Evolutionary conservation across 495 filamentous ascomycete genomes (phyloP).

Genomic region (Xylaria sp.): DNA sequence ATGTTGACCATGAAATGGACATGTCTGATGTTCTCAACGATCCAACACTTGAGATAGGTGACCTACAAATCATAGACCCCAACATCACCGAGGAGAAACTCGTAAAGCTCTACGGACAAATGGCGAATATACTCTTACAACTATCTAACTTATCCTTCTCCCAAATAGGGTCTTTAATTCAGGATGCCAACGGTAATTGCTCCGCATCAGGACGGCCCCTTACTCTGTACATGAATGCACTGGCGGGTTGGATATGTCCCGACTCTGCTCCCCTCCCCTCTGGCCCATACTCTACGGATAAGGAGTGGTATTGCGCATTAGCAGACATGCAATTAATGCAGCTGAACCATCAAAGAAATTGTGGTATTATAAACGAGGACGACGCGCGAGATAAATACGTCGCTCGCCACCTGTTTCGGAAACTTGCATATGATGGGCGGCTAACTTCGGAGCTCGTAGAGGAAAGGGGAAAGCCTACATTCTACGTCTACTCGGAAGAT

Average conservation of each 20-base stretch:
- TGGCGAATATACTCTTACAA: constrained; percentile 46
- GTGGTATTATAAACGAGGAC: constrained; percentile 30
- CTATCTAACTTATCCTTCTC: constrained; percentile 39
- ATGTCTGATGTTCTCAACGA: not conserved
- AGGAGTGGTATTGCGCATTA: constrained; percentile 50
- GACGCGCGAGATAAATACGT: constrained; percentile 47
- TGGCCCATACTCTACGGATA: constrained; percentile 31
- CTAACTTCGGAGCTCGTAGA: constrained; percentile 42
- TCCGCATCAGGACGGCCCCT: constrained; percentile 31
- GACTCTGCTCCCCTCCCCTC: constrained; percentile 20
- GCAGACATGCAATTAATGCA: constrained; percentile 51
- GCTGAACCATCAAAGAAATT: constrained; percentile 26
- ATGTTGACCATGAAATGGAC: constrained; percentile 16
- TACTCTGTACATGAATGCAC: constrained; percentile 40
- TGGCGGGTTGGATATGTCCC: constrained; percentile 32
- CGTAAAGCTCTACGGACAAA: constrained; percentile 24
- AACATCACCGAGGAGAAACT: not conserved
- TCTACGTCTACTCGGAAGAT: constrained; percentile 35
- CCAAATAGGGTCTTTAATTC: constrained; percentile 47
- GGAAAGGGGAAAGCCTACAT: constrained; percentile 38
- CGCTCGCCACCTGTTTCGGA: constrained; percentile 35
- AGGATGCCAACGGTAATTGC: constrained; percentile 25
- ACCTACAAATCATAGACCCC: not conserved
- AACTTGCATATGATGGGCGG: constrained; percentile 7
- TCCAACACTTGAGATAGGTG: not conserved